Evolutionary conservation across 345 rosid genomes (phyloP).

Genomic region (Gossypium herbaceum): DNA sequence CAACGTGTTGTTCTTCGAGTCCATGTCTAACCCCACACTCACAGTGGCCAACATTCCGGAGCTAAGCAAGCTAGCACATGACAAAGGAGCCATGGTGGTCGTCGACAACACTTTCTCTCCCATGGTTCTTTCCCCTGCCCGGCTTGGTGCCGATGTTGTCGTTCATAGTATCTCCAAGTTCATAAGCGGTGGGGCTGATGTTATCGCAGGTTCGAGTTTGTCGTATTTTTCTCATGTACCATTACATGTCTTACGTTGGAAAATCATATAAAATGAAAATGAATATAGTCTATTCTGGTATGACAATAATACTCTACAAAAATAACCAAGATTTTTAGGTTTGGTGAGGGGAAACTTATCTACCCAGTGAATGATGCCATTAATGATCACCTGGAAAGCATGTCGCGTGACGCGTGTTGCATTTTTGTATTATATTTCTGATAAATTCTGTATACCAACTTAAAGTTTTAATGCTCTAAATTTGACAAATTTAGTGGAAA

Average conservation of each 20-base stretch:
- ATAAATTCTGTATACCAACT: too few relatives aligned
- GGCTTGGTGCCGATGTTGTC: slow-evolving; percentile 91
- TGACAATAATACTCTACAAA: too few relatives aligned
- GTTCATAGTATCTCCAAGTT: slow-evolving; percentile 91
- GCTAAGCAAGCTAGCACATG: slow-evolving; percentile 74
- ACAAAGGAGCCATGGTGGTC: slow-evolving; percentile 67
- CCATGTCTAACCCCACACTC: slow-evolving; percentile 80
- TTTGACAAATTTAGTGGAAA: background rate
- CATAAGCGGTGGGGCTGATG: slow-evolving; percentile 93
- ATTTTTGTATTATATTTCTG: too few relatives aligned
- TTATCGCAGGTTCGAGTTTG: slow-evolving; percentile 67
- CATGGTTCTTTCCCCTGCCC: slow-evolving; percentile 85
- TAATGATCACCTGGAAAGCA: background rate
- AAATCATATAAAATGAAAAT: background rate
- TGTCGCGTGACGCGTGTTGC: too few relatives aligned
- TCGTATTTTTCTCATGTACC: slow-evolving; percentile 4
- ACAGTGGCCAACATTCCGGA: slow-evolving; percentile 71
- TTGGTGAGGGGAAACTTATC: background rate
- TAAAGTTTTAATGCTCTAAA: too few relatives aligned
- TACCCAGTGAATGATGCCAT: background rate
- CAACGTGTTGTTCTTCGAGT: slow-evolving; percentile 76
- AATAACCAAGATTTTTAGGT: background rate
- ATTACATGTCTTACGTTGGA: slow-evolving; percentile 19
- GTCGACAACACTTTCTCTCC: slow-evolving; percentile 96
- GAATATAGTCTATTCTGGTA: background rate